These are phyloP conservation scores for Fraxinus quadrangulata DNA, from an alignment of 257 asterid species.

Conservation along the genomic window DNA sequence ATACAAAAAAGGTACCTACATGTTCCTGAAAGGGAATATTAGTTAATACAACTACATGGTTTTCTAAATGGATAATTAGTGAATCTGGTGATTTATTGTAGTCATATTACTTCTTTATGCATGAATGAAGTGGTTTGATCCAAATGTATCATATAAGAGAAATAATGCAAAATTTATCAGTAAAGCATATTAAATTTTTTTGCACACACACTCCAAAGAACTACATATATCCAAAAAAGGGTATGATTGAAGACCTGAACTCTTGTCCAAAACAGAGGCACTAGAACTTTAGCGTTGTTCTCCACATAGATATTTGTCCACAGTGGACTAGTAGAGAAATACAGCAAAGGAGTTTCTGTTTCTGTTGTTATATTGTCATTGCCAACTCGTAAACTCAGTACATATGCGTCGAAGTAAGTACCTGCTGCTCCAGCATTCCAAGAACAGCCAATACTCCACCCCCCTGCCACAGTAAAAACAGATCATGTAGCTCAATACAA, in stretches of 20 bases:
- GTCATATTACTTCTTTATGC: background rate
- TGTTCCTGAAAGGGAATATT: background rate
- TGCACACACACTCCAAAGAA: constrained; percentile 8
- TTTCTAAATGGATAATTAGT: background rate
- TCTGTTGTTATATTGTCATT: constrained; percentile 86
- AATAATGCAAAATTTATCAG: background rate
- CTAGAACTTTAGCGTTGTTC: constrained; percentile 90
- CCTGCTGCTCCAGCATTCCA: constrained; percentile 97
- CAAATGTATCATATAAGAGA: background rate
- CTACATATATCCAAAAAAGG: constrained; percentile 17
- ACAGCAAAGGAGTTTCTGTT: constrained; percentile 95
- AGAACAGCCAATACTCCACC: constrained; percentile 78
- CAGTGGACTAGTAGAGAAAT: constrained; percentile 86
- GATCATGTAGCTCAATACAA: constrained; percentile 20
- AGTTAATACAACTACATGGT: background rate
- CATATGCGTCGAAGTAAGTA: constrained; percentile 88
- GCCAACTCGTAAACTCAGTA: constrained; percentile 87
- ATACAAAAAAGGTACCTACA: background rate
- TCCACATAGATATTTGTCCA: constrained; percentile 97
- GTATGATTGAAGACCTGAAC: constrained; percentile 74
- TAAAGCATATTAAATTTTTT: background rate
- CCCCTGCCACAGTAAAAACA: constrained; percentile 64
- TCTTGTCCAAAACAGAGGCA: constrained; percentile 97
- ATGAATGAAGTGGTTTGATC: background rate
- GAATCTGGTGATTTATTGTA: background rate